Conservation (phyloP, 2,329 filamentous ascomycete species). For the Fusarium sp. region DNA sequence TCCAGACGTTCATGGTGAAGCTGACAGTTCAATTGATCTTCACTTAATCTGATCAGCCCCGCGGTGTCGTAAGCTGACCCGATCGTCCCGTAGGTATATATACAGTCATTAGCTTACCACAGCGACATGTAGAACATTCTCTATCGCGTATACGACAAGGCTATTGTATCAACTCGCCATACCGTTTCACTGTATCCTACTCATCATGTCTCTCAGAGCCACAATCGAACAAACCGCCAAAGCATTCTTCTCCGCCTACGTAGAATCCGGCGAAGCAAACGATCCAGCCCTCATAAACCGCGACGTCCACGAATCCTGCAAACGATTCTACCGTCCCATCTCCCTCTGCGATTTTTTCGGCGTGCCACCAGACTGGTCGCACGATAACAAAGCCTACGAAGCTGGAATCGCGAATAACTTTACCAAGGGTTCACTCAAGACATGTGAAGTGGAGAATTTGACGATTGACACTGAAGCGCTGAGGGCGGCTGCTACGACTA, state of each 20-base stretch:
- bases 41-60: not conserved
- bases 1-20: too few species aligned
- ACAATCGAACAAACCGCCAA: not conserved
- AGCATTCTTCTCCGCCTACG: not conserved
- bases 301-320: not conserved
- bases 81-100: not conserved
- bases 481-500: not conserved
- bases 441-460: not conserved
- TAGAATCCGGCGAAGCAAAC: not conserved
- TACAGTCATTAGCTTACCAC: not conserved
- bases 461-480: not conserved
- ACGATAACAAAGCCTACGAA: not conserved
- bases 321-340: not conserved
- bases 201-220: not conserved
- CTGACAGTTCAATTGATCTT: too few species aligned
- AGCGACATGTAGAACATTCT: too few species aligned
- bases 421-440: not conserved
- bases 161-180: too few species aligned
- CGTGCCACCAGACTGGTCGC: not conserved
- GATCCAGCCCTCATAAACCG: not conserved
- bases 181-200: too few species aligned
- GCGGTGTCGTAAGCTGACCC: not conserved
- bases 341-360: not conserved
- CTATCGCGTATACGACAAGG: too few species aligned
- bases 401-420: not conserved